Conservation (phyloP, 2,329 filamentous ascomycete genomes). For the Pseudohalonectria lignicola region DNA sequence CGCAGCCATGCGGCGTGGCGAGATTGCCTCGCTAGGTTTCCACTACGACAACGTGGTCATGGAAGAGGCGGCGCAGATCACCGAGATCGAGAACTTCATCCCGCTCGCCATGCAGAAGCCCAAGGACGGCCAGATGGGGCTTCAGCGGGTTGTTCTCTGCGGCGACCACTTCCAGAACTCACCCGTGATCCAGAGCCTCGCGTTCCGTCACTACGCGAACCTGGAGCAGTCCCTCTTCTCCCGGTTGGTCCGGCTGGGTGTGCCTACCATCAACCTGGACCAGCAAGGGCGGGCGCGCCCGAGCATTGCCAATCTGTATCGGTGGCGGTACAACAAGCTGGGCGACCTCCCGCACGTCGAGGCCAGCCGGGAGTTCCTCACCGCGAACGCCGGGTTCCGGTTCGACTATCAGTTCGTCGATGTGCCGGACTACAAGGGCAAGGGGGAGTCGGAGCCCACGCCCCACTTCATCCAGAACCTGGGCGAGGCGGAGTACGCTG, state of each 20-base stretch:
- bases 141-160: constrained; percentile 84
- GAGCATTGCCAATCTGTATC: constrained; percentile 79
- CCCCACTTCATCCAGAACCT: constrained; percentile 95
- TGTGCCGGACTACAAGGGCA: constrained; percentile 84
- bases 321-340: constrained; percentile 80
- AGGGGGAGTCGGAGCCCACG: constrained; percentile 78
- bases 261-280: constrained; percentile 83
- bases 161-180: constrained; percentile 97
- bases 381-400: constrained; percentile 82
- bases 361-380: constrained; percentile 57
- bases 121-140: constrained; percentile 56
- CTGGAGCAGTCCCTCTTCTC: constrained; percentile 94
- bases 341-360: constrained; percentile 70
- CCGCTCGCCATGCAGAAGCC: constrained; percentile 85
- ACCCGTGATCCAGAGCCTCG: constrained; percentile 86
- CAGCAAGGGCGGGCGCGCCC: constrained; percentile 87
- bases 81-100: constrained; percentile 94
- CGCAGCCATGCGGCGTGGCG: constrained; percentile 83
- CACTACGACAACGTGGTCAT: constrained; percentile 97
- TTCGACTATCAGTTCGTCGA: constrained; percentile 97
- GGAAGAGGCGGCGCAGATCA: constrained; percentile 97
- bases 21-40: constrained; percentile 87
- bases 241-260: constrained; percentile 77
- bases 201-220: constrained; percentile 90
- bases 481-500: constrained; percentile 93